Evolutionary conservation across 352 stramenopile species (phyloP).

Genomic region (Pythium vanterpoolii): DNA sequence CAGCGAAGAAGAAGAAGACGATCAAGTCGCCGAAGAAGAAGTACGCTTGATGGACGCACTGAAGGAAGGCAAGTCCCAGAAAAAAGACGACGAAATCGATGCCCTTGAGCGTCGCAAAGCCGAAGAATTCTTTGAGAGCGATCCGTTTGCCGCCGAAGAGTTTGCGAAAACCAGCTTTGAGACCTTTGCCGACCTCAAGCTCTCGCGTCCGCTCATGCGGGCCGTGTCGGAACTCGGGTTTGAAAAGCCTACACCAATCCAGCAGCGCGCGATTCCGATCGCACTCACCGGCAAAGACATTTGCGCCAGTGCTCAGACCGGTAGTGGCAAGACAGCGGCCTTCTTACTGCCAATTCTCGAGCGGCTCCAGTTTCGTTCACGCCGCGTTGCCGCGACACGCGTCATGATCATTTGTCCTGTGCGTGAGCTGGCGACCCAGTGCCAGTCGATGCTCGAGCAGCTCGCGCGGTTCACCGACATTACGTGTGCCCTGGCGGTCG

Average conservation of each 20-base stretch:
- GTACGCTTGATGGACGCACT: conserved; percentile 61
- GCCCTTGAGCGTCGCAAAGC: conserved; percentile 80
- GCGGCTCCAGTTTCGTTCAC: conserved; percentile 92
- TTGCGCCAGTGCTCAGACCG: conserved; percentile 95
- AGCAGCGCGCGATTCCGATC: conserved; percentile 93
- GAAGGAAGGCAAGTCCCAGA: conserved; percentile 49
- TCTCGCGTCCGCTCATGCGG: conserved; percentile 96
- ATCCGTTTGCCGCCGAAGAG: conserved; percentile 74
- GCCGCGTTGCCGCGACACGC: conserved; percentile 84
- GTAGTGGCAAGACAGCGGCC: conserved; percentile 97
- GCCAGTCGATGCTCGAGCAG: conserved; percentile 94
- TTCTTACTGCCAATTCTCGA: conserved; percentile 98
- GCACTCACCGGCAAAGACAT: conserved; percentile 96
- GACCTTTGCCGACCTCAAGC: conserved; percentile 95
- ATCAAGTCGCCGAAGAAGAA: conserved; percentile 78
- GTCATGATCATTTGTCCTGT: conserved; percentile 98
- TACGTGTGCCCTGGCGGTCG: conserved; percentile 90
- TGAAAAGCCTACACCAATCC: conserved; percentile 94
- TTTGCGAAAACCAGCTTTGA: conserved; percentile 85
- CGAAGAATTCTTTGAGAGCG: conserved; percentile 76
- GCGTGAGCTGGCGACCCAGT: conserved; percentile 96
- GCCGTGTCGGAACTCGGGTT: conserved; percentile 97
- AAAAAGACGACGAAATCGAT: conserved; percentile 64
- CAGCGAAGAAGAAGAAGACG: conserved; percentile 38
- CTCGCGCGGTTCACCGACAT: conserved; percentile 96